A percentile compares a stretch with the other conserved stretches of the same genome.
phyloP scores from a whole-genome alignment of 768 basidiomycete genomes.

The Boletus barrowsii region DNA sequence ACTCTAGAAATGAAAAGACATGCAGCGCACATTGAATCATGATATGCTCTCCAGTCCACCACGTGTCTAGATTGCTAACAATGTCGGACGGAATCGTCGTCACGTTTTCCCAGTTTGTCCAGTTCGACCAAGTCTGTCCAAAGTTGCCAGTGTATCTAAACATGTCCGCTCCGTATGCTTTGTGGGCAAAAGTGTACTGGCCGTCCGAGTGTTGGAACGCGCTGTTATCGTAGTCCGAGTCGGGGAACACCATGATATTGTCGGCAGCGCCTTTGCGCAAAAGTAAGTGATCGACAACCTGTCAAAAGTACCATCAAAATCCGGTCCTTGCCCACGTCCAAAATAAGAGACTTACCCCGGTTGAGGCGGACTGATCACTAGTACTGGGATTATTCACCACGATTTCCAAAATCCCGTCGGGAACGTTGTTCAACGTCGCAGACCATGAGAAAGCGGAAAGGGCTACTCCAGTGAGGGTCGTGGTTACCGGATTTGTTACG shows the following conservation, averaged over 20 bases:
- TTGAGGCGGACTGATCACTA: conserved; percentile 39
- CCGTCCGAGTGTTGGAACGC: conserved; percentile 58
- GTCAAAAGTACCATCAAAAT: conserved; percentile 9
- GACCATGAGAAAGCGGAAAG: conserved; percentile 70
- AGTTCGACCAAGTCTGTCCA: conserved; percentile 78
- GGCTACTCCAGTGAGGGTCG: conserved; percentile 51
- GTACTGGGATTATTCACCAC: conserved; percentile 56
- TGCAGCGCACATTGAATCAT: conserved; percentile 75
- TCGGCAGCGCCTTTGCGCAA: conserved; percentile 71
- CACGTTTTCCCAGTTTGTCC: conserved; percentile 75
- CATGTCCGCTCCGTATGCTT: conserved; percentile 81
- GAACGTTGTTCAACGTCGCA: conserved; percentile 68
- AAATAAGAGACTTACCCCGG: conserved; percentile 48
- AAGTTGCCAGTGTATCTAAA: conserved; percentile 88
- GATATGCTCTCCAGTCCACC: conserved; percentile 84
- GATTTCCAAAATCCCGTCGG: conserved; percentile 81
- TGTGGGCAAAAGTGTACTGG: conserved; percentile 75
- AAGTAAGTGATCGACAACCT: conserved; percentile 74
- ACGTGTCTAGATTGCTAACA: conserved; percentile 47
- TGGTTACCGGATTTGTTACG: conserved; percentile 47
- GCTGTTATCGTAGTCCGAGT: conserved; percentile 68
- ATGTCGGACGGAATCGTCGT: conserved; percentile 59
- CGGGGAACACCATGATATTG: conserved; percentile 88
- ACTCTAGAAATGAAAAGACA: background rate
- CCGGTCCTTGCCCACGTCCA: background rate